Base-by-base conservation (phyloP, 768 basidiomycete species). In the Boletus huronensis region DNA sequence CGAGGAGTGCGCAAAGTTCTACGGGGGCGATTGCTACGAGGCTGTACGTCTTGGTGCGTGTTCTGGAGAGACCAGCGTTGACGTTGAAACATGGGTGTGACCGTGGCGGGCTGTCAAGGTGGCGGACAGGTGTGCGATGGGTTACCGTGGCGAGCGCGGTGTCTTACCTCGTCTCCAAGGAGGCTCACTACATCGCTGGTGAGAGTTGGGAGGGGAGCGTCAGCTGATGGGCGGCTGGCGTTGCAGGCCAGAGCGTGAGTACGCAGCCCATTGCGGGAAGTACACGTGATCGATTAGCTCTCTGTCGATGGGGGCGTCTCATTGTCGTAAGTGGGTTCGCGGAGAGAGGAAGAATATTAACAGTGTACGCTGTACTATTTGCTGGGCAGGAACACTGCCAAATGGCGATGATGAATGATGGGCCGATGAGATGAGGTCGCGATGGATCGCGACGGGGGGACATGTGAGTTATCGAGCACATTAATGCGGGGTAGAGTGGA, bases 151-250 rank as follows among this genome's bases (percentile, higher is more conserved):
- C 62, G 7, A 62, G 59, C n/a, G 29, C 67, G 4, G 66, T 71
- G 21, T 69, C 69, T 14, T 72, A 63, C 46, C 57, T 75, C 13
- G 67, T 63, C 21, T 67, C 70, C 17, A 67, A 64, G 57, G 68
- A 64, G 42, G 62, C 64, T 2, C 54, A 57, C 43, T 67, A 64
- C 28, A 64, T 71, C 26, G 67, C 65, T 4, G 73, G 68, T 66
- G 48, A 55, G 63, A 32, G 17, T 3, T 23, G 34, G 8, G 13
- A 53, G 16, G 4, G 6, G 19, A 14, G 25, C 23, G 2, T 16
- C 5, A 29, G 29, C 28, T 40, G 57, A 58, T 26, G n/a, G 35
- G 17, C 10, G 32, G 8, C n/a, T n/a, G n/a, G n/a, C n/a, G 25
- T 36, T 52, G 19, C 35, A 32, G 50, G 29, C 1, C 48, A 45